Base-by-base conservation (phyloP, 768 basidiomycete genomes). In the Termitomyces sp. region DNA sequence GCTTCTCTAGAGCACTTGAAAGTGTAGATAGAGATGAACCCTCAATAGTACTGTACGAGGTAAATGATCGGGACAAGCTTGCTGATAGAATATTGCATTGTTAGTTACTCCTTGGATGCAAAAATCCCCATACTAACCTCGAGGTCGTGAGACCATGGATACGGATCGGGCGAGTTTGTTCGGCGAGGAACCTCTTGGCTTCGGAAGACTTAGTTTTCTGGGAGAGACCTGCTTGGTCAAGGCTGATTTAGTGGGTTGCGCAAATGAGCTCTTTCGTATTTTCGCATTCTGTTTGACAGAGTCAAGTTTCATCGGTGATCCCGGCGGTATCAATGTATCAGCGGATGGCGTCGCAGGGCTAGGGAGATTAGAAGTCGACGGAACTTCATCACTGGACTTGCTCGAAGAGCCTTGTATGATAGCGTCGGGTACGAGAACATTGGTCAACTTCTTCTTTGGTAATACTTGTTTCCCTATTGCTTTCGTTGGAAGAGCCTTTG, bases 1-100 rank as follows among this genome's bases (percentile, higher is more conserved):
- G 75, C 64, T 85, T 87, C 65, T 90, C 84, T 27, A 92, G 71
- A 3, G 89, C 89, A 59, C 76, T 78, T 9, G 86, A 82, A 14
- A 91, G 73, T 5, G 79, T 87, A 5, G 83, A 82, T n/a, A 91
- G 68, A 0, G 86, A 81, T 4, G 82, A 79, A 3, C 67, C 70
- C 12, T 68, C 56, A 22, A 37, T 41, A 46, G 39, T 48, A 7
- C 58, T 54, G n/a, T 60, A 60, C 26, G 63, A 61, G 32, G 68
- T 64, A 36, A 68, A 71, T 12, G 70, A 64, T 18, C 68, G 67
- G 18, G 65, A 61, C 16, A 68, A 20, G 13, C 60, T 63, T 46
- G 56, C 66, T 68, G 32, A 16, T 42, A 52, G 41, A 41, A 18
- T 31, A 53, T 20, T 44, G 14, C 7, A 24, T 57, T 46, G 39